Evolutionary conservation across 768 basidiomycete genomes (phyloP).

Genomic region (Lactarius trivialis): DNA sequence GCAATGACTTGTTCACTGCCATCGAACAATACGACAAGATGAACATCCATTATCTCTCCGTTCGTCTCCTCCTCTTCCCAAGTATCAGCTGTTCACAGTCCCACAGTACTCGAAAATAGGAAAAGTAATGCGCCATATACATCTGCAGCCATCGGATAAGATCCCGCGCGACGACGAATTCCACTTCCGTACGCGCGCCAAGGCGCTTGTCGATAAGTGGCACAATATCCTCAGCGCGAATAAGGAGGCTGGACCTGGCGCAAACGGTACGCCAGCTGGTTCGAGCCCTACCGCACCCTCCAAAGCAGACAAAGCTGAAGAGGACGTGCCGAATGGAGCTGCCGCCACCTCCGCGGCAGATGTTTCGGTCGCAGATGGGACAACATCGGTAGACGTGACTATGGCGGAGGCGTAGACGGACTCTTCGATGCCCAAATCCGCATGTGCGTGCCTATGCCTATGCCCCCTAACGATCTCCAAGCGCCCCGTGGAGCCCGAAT

Average conservation of each 20-base stretch:
- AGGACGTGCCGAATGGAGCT: constrained; percentile 10
- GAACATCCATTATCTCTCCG: constrained; percentile 67
- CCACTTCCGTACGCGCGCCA: constrained; percentile 65
- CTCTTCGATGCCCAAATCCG: neutral
- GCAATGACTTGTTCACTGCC: constrained; percentile 65
- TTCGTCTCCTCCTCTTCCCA: constrained; percentile 24
- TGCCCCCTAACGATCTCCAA: neutral
- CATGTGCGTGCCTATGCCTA: neutral
- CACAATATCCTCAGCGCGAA: constrained; percentile 43
- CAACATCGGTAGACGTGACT: constrained; percentile 19
- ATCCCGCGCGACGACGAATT: constrained; percentile 62
- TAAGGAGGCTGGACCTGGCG: constrained; percentile 21
- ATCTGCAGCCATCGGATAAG: constrained; percentile 44
- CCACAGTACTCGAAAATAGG: constrained; percentile 66
- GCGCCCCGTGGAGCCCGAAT: constrained; percentile 5
- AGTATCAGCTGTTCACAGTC: neutral
- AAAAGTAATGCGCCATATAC: constrained; percentile 86
- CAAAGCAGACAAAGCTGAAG: constrained; percentile 12
- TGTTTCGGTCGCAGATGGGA: constrained; percentile 15
- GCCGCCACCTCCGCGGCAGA: neutral
- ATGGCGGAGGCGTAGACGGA: constrained; percentile 14
- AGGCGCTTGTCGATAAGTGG: constrained; percentile 65
- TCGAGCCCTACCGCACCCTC: constrained; percentile 18
- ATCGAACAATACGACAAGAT: constrained; percentile 74
- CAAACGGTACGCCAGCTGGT: constrained; percentile 14